Conservation (phyloP, 495 filamentous ascomycete species). For the Apodospora peruviana region DNA sequence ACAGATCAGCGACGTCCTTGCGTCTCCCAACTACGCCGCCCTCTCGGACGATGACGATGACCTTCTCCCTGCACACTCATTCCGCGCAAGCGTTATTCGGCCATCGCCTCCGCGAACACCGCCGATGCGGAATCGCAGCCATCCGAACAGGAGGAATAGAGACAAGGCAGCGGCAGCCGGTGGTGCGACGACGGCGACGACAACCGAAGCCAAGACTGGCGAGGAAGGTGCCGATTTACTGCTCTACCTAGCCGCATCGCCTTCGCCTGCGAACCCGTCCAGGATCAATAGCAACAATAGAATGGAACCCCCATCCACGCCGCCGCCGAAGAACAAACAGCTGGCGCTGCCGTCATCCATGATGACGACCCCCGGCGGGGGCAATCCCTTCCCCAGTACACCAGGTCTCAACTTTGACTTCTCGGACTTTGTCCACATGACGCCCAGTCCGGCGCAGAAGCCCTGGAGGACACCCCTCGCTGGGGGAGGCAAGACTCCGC, state of each 20-base stretch:
- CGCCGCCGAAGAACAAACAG: slow-evolving; percentile 63
- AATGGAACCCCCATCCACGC: slow-evolving; percentile 78
- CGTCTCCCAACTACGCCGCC: slow-evolving; percentile 55
- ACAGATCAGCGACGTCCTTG: slow-evolving; percentile 59
- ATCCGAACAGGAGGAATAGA: slow-evolving; percentile 29
- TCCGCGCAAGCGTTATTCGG: slow-evolving; percentile 48
- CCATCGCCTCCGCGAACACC: slow-evolving; percentile 82
- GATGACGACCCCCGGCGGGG: slow-evolving; percentile 79
- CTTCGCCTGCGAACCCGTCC: slow-evolving; percentile 63
- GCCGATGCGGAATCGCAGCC: slow-evolving; percentile 53
- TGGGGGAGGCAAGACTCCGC: slow-evolving; percentile 31
- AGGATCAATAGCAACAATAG: slow-evolving; percentile 13
- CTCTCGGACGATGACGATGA: slow-evolving; percentile 75
- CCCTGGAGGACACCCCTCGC: slow-evolving; percentile 66
- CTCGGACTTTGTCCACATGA: slow-evolving; percentile 94
- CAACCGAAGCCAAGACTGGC: slow-evolving; percentile 42
- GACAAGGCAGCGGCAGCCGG: slow-evolving; percentile 7
- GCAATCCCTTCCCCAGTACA: slow-evolving; percentile 54
- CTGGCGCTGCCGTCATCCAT: slow-evolving; percentile 76
- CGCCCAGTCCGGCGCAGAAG: slow-evolving; percentile 87
- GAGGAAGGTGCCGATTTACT: slow-evolving; percentile 89
- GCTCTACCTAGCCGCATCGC: slow-evolving; percentile 87
- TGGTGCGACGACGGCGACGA: slow-evolving; percentile 1
- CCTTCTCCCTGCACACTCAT: slow-evolving; percentile 70
- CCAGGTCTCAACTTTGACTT: slow-evolving; percentile 78